Evolutionary conservation across 2,329 filamentous ascomycete species (phyloP).

Genomic region (Ophiostoma triangulosporum): DNA sequence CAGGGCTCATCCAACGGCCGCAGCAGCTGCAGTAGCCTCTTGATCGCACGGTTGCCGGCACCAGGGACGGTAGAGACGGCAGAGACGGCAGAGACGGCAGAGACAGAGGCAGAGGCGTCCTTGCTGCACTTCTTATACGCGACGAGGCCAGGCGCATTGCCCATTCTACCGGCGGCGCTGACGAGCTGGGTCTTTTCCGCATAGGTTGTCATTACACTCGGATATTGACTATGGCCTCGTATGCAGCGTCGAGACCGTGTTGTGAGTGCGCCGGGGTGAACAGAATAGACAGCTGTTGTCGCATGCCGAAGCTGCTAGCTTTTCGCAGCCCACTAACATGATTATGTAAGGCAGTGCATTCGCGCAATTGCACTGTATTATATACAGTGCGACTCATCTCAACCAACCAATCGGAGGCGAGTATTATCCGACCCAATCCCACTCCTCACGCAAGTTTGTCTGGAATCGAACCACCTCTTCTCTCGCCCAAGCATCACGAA

Average conservation of each 20-base stretch:
- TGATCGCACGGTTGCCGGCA: not conserved
- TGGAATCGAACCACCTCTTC: conserved; percentile 13
- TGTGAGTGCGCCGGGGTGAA: not conserved
- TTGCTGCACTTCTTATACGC: not conserved
- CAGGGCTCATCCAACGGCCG: not conserved
- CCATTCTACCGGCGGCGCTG: conserved; percentile 10
- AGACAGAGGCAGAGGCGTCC: not conserved
- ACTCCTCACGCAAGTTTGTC: conserved; percentile 12
- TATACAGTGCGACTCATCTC: not conserved
- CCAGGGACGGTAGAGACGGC: not conserved
- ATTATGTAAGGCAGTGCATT: too few species aligned
- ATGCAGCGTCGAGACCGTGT: not conserved
- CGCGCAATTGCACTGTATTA: not conserved
- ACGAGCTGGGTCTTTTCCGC: not conserved
- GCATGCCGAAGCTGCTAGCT: not conserved
- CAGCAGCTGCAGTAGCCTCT: not conserved
- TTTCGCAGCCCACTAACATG: not conserved
- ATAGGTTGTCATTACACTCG: conserved; percentile 10
- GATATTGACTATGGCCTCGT: not conserved
- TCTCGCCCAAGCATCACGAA: conserved; percentile 1
- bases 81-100: not conserved
- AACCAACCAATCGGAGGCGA: conserved; percentile 13
- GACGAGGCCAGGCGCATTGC: conserved; percentile 13
- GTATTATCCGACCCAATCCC: conserved; percentile 10
- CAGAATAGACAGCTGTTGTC: not conserved